Percentiles rank a stretch among this genome's conserved stretches.
Evolutionary conservation across 2,329 filamentous ascomycete genomes (phyloP).

Genomic region (Arthrobotrys iridis): DNA sequence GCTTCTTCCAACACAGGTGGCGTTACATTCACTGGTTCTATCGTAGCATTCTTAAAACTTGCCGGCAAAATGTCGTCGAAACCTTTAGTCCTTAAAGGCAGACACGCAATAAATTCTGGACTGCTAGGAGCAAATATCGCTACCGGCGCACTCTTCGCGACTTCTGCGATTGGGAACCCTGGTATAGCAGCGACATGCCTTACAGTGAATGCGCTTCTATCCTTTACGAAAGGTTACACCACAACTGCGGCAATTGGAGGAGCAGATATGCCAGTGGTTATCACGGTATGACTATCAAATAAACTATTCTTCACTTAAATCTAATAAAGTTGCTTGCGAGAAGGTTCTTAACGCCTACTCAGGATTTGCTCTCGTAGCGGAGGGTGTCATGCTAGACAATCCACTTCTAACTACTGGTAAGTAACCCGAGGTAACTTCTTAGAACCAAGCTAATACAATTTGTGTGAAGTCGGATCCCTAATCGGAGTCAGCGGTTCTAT

Average conservation of each 20-base stretch:
- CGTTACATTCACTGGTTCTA: conserved; percentile 88
- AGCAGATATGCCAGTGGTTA: conserved; percentile 78
- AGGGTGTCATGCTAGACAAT: conserved; percentile 92
- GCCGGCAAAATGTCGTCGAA: conserved; percentile 82
- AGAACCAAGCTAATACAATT: background rate
- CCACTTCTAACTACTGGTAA: conserved; percentile 75
- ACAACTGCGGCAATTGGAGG: conserved; percentile 89
- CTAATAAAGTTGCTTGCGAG: too few species aligned
- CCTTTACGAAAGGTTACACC: conserved; percentile 86
- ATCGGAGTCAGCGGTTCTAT: conserved; percentile 91
- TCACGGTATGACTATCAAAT: conserved; percentile 50
- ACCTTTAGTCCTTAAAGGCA: conserved; percentile 76
- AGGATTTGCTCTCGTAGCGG: conserved; percentile 87
- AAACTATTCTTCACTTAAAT: conserved; percentile 74
- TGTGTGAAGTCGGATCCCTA: conserved; percentile 77
- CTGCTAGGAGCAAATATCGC: conserved; percentile 80
- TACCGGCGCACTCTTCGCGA: conserved; percentile 83
- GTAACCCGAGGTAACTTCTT: too few species aligned
- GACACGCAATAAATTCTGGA: conserved; percentile 78
- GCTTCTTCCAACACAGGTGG: conserved; percentile 65
- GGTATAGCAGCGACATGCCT: conserved; percentile 80
- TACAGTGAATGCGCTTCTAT: conserved; percentile 78
- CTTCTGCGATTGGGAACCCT: conserved; percentile 80
- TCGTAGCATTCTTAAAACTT: conserved; percentile 89
- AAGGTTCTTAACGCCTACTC: conserved; percentile 87